Conservation (phyloP, 805 yeast species). For the Cyberlindnera subsufficiens region DNA sequence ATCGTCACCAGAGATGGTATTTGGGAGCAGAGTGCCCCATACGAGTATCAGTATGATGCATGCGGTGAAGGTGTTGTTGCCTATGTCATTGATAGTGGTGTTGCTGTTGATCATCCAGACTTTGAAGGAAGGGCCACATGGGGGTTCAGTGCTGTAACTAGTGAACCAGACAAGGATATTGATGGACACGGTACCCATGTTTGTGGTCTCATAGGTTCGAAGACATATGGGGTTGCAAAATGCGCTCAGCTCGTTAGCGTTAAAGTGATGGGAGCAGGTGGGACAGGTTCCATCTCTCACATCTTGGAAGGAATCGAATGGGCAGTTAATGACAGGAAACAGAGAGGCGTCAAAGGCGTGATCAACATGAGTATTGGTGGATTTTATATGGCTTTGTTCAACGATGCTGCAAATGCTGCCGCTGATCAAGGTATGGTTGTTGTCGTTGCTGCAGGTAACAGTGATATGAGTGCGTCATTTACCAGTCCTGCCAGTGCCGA, state of each 20-base stretch:
- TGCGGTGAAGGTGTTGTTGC: conserved; percentile 61
- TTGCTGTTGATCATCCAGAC: conserved; percentile 49
- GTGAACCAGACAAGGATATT: conserved; percentile 49
- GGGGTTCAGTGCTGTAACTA: conserved; percentile 54
- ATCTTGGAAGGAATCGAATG: conserved; percentile 62
- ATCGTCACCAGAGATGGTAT: conserved; percentile 38
- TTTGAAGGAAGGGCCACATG: conserved; percentile 53
- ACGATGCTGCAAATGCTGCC: conserved; percentile 74
- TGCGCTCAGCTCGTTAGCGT: conserved; percentile 57
- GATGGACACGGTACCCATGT: conserved; percentile 95
- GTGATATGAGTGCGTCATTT: conserved; percentile 65
- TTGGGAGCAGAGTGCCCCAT: background rate
- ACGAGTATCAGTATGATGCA: conserved; percentile 38
- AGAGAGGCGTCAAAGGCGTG: conserved; percentile 41
- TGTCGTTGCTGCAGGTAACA: conserved; percentile 86
- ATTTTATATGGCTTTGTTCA: conserved; percentile 52
- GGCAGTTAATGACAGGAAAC: conserved; percentile 50
- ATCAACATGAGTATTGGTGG: conserved; percentile 83
- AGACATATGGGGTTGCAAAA: conserved; percentile 79
- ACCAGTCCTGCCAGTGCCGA: conserved; percentile 80
- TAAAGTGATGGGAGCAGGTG: conserved; percentile 60
- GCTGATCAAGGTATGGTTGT: conserved; percentile 59
- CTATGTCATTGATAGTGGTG: conserved; percentile 82
- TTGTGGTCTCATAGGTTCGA: conserved; percentile 82
- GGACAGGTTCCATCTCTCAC: conserved; percentile 60